phyloP scores from a whole-genome alignment of 768 basidiomycete genomes.

The Rossbeevera mucosa region DNA sequence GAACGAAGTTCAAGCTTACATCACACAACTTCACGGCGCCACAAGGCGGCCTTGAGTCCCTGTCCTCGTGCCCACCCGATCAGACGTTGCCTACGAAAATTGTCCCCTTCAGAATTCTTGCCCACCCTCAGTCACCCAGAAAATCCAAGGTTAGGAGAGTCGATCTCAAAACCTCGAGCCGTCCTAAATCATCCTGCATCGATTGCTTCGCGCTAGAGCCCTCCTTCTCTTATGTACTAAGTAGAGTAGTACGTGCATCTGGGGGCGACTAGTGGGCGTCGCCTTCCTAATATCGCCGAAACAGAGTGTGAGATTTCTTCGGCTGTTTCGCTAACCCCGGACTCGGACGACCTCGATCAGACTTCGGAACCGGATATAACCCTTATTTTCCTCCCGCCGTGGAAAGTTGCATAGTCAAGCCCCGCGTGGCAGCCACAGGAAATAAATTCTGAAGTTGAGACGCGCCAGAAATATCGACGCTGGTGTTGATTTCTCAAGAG shows the following conservation, averaged over 20 bases:
- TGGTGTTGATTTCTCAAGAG: conserved; percentile 17
- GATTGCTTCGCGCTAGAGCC: conserved; percentile 17
- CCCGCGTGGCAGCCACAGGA: conserved; percentile 22
- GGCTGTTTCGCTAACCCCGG: no score
- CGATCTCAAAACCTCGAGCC: no score
- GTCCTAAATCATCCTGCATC: no score
- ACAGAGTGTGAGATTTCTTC: no score
- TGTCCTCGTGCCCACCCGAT: conserved; percentile 23
- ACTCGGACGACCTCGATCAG: neutral
- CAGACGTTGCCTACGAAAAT: conserved; percentile 24
- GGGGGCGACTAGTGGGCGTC: no score
- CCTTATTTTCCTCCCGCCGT: conserved; percentile 10
- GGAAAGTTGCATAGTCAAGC: conserved; percentile 30
- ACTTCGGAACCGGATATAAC: neutral
- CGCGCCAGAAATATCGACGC: conserved; percentile 15
- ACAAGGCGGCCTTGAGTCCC: conserved; percentile 26
- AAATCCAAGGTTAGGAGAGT: no score
- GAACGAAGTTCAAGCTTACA: no score
- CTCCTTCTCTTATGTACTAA: no score
- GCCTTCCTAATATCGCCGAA: no score
- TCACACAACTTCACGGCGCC: no score
- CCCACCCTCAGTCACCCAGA: no score
- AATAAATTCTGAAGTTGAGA: conserved; percentile 13
- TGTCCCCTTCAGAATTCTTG: conserved; percentile 31
- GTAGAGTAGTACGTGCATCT: no score